Evolutionary conservation across 768 basidiomycete genomes (phyloP), one percentile per base, ranked within the genome.

Genomic region (Hypholoma sublateritium): DNA sequence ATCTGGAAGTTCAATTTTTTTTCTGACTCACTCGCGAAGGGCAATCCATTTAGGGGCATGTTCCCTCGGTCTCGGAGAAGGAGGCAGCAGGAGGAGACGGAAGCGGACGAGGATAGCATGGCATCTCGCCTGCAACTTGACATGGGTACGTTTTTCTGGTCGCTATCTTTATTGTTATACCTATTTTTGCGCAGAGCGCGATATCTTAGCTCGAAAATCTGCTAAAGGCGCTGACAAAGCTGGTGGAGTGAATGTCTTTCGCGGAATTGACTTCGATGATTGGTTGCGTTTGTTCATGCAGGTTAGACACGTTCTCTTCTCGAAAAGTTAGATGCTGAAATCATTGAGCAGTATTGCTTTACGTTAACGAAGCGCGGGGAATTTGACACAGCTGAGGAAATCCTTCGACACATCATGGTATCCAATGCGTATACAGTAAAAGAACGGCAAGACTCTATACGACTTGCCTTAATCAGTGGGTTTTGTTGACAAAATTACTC

Each of bases 241-340:
- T 3, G 76, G 72, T 17, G 78, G 75, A 24, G 80, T 90, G 1
- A 80, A 86, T 49, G 76, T 83, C 0, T 98, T 95, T 70, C 86
- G 95, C 11, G 91, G 91, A 0, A 77, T 96, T 35, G 78, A 78
- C 3, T 93, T 93, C 62, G 88, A 89, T 54, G 85, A 89, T 51
- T 99, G 96, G 96, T 68, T 96, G 47, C 77, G 79, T 14, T 65
- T 98, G 39, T 86, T 94, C 67, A 84, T 97, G 77, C 90, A 95
- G 79, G 96, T 93, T 50, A 48, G 78, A 67, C 12, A 34, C 32
- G 17, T 37, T 47, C 19, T n/a, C 47, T 35, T n/a, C 16, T 22
- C 28, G 16, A 5, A 17, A 21, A 22, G 28, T 45, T 24, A 28
- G 24, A 41, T 16, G 22, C 22, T 41, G 37, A 35, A 35, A 28